Conservation (phyloP, 2,329 filamentous ascomycete species). For the Penicillium thymicola region DNA sequence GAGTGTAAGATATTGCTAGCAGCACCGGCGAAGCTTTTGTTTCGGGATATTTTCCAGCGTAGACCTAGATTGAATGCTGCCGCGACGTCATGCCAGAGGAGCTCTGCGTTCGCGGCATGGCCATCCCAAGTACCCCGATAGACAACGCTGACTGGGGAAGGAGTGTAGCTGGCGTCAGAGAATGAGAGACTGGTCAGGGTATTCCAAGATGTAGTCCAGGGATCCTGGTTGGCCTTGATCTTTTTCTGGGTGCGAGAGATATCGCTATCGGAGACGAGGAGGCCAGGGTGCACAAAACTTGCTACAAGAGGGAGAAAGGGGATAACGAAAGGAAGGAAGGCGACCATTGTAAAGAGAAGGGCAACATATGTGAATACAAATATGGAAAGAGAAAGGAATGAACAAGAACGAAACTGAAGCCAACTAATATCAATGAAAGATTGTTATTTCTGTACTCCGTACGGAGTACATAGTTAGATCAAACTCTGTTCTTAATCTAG, state of each 20-base stretch:
- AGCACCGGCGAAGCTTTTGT: slow-evolving; percentile 6
- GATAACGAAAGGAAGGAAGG: not conserved
- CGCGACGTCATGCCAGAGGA: not conserved
- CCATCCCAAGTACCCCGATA: no score
- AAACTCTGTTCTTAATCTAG: not conserved
- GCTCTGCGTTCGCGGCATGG: no score
- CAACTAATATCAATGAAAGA: not conserved
- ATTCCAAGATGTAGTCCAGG: no score
- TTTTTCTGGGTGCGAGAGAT: no score
- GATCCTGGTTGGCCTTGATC: no score
- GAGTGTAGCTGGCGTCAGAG: no score
- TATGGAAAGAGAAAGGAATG: not conserved
- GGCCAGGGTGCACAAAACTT: no score
- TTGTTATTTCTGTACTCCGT: not conserved
- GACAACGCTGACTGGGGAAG: no score
- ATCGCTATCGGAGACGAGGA: no score
- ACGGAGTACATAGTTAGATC: not conserved
- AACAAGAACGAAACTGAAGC: not conserved
- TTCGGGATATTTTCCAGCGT: slow-evolving; percentile 10
- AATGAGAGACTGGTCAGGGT: no score
- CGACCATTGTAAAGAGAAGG: not conserved
- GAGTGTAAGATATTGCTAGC: slow-evolving; percentile 7
- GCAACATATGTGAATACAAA: not conserved
- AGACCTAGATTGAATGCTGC: slow-evolving; percentile 9
- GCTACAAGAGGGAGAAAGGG: no score